These are phyloP conservation scores for Acacia pycnantha DNA, from an alignment of 331 rosid species.

Conservation along the genomic window DNA sequence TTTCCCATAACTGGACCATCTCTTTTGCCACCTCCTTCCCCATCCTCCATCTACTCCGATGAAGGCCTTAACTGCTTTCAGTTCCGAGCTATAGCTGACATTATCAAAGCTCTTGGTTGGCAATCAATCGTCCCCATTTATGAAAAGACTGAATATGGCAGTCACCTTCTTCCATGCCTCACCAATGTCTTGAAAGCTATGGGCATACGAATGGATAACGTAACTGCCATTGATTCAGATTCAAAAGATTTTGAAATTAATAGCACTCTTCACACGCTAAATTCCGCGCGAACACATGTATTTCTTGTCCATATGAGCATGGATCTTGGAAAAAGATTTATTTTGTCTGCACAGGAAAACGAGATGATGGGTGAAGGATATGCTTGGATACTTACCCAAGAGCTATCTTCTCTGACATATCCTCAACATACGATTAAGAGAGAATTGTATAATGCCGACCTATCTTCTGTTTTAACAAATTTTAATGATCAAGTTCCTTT, in stretches of 20 bases:
- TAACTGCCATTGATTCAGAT: not conserved
- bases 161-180: constrained; percentile 21
- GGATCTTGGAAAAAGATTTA: not conserved
- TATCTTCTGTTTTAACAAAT: too few species aligned
- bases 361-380: not conserved
- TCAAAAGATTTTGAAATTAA: not conserved
- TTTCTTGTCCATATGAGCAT: not conserved
- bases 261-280: not conserved
- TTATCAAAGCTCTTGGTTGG: constrained; percentile 31
- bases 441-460: too few species aligned
- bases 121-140: constrained; percentile 29
- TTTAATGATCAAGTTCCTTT: not conserved
- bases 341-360: fast-evolving
- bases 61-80: constrained; percentile 21
- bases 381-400: not conserved
- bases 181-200: constrained; percentile 7
- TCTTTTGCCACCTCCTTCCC: constrained; percentile 13
- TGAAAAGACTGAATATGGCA: constrained; percentile 36
- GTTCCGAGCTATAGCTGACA: constrained; percentile 27
- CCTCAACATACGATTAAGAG: fast-evolving
- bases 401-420: not conserved
- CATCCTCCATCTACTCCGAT: not conserved
- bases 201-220: constrained; percentile 1
- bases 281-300: not conserved
- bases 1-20: constrained; percentile 35